Evolutionary conservation across 2,329 filamentous ascomycete species (phyloP), one percentile per base, ranked within the genome.

Genomic region (Pseudocercospora fuligena): DNA sequence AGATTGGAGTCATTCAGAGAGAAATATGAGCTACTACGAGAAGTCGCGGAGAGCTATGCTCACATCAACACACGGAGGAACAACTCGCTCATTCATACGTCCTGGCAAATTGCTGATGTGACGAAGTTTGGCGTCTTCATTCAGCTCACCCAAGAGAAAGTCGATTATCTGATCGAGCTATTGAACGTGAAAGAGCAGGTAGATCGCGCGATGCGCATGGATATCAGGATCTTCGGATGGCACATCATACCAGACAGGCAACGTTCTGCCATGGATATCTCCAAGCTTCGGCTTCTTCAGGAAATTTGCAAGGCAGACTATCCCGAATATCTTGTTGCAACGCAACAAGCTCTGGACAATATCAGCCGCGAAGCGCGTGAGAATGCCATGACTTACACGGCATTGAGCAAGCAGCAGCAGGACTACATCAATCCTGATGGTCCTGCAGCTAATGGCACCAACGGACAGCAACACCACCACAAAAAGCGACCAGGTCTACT

Each of bases 151-250:
- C 77, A 78, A 60, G 76, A 77, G 47, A 80, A 82, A 65, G 78
- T 84, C 5, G 81, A 83, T 63, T 76, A 74, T n/a, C 73, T 84
- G 53, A 80, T 84, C 47, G 72, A 77, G 11, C 71, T 83, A 36
- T 73, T 82, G 70, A 80, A 76, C 47, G 79, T 81, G 25, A 79
- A 82, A 68, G 79, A 82, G 57, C 75, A 79, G 47, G 78, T 83
- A 1, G 81, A 84, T 69, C 73, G 79, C 12, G 81, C 78, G 12
- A 80, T 81, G 72, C 75, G 78, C 40, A 79, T 79, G 67, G 82
- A 84, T 60, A 82, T 84, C 64, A 78, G 78, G 43, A 77, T 78
- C 12, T 80, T 84, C 73, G 82, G 80, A n/a, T 84, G 82, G 82
- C 82, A 84, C 70, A 76, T 82, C 2, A 67, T 73, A 12, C 74